Evolutionary conservation across 805 yeast genomes (phyloP).

Genomic region (Candida nonsorbophila): DNA sequence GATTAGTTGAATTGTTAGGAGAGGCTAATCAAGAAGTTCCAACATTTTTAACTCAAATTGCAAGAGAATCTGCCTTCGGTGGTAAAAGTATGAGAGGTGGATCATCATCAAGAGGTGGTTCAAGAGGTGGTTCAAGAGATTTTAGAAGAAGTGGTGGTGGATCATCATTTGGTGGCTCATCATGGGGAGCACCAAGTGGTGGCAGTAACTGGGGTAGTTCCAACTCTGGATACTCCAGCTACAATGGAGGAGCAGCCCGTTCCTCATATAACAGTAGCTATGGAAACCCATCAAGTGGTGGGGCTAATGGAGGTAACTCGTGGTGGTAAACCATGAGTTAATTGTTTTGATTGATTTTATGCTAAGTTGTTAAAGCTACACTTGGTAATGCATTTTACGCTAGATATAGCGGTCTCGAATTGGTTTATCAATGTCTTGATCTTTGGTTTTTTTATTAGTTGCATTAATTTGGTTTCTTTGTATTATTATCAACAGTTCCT

Average conservation of each 20-base stretch:
- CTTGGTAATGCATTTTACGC: constrained; percentile 6
- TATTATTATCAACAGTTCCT: too few species aligned
- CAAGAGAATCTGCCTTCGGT: constrained; percentile 67
- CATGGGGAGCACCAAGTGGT: constrained; percentile 10
- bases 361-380: constrained; percentile 2
- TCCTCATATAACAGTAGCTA: constrained; percentile 7
- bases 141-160: constrained; percentile 46
- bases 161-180: constrained; percentile 22
- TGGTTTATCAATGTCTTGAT: constrained; percentile 1
- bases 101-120: constrained; percentile 20
- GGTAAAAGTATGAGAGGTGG: constrained; percentile 43
- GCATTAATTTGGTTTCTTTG: too few species aligned
- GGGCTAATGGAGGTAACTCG: constrained; percentile 5
- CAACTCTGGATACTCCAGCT: constrained; percentile 15
- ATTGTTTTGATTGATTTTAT: constrained; percentile 12
- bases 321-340: constrained; percentile 22
- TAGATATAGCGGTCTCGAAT: background rate
- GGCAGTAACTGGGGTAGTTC: constrained; percentile 13
- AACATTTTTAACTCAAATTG: constrained; percentile 70
- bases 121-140: constrained; percentile 35
- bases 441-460: background rate
- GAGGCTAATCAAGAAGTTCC: constrained; percentile 99
- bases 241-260: constrained; percentile 10
- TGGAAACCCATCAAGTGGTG: constrained; percentile 10
- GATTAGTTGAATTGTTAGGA: constrained; percentile 74